Evolutionary conservation across 768 basidiomycete genomes (phyloP), one percentile per base, ranked within the genome.

Genomic region (Serpula lacrymans): DNA sequence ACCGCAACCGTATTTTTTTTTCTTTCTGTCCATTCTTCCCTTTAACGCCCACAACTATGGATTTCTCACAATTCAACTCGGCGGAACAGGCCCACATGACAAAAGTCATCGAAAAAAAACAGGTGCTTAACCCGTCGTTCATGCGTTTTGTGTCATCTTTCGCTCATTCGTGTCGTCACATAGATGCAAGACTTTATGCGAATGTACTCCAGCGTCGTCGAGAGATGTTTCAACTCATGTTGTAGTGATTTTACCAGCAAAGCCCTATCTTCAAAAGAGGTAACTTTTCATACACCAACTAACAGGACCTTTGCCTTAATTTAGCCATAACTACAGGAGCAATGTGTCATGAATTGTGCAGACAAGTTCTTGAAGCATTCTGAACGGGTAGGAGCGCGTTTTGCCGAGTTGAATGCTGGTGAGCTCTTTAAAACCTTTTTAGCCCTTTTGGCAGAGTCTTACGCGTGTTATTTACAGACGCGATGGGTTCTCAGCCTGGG

Each of bases 151-250:
- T 37, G 30, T 40, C 20, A 46, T 29, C 47, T 30, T 32, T 28
- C 23, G 29, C 16, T 41, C 29, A 43, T 27, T 10, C 14, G 8
- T 37, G 16, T 39, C 33, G n/a, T n/a, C n/a, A n/a, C n/a, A n/a
- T 58, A 98, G 94, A 95, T 99, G 93, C 90, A 95, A 75, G 95
- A 98, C 71, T 98, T 99, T 57, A 73, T 99, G 73, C 78, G 76
- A 57, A 84, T 98, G 66, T 98, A 99, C 67, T 88, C 91, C 17
- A 86, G 82, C 58, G 77, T 99, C 41, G 92, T 94, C 23, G 95
- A 98, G 62, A 83, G 89, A 52, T 99, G 95, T 64, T 99, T 99
- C 77, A 91, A 74, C 53, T 74, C 88, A 11, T 99, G 95, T 62
- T 86, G 85, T 55, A 94, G 94, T 60, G 95, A 99, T 61, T 97